phyloP scores from a whole-genome alignment of 148 eudicot genomes.

The Amaranthus palmeri region DNA sequence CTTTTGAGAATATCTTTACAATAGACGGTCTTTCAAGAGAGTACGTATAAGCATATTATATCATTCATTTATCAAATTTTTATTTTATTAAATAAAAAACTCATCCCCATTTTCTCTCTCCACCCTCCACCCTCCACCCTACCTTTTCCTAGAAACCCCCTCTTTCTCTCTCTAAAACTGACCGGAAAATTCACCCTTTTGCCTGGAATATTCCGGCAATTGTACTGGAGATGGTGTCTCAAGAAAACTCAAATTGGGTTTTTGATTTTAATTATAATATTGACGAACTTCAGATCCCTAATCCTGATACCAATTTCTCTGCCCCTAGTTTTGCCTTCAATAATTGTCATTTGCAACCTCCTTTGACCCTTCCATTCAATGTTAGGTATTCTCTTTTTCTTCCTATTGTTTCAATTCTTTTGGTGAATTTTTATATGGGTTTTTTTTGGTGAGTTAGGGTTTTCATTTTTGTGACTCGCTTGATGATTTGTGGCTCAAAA shows the following conservation, averaged over 20 bases:
- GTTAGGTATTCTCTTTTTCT: slow-evolving; percentile 35
- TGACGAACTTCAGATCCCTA: slow-evolving; percentile 42
- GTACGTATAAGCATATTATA: too few species aligned
- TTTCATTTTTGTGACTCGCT: slow-evolving; percentile 7
- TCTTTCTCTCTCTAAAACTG: slow-evolving; percentile 16
- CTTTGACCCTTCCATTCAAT: slow-evolving; percentile 46
- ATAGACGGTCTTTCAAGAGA: too few species aligned
- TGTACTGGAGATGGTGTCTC: slow-evolving; percentile 47
- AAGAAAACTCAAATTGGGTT: slow-evolving; percentile 66
- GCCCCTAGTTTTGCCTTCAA: slow-evolving; percentile 43
- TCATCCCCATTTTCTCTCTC: slow-evolving; percentile 24
- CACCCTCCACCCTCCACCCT: slow-evolving; percentile 13
- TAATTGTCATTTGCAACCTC: slow-evolving; percentile 45
- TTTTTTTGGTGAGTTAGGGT: slow-evolving; percentile 14
- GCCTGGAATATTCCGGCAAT: slow-evolving; percentile 18
- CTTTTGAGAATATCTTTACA: too few species aligned
- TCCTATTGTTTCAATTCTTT: neutral
- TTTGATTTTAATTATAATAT: slow-evolving; percentile 46
- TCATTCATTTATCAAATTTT: too few species aligned
- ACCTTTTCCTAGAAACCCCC: slow-evolving; percentile 4
- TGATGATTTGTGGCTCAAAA: slow-evolving; percentile 1
- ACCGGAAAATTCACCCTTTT: slow-evolving; percentile 22
- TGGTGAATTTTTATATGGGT: neutral
- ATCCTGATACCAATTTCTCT: slow-evolving; percentile 43
- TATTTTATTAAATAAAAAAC: neutral